Evolutionary conservation across 139 green algal genomes (phyloP).

Genomic region (Tetraselmis chui): DNA sequence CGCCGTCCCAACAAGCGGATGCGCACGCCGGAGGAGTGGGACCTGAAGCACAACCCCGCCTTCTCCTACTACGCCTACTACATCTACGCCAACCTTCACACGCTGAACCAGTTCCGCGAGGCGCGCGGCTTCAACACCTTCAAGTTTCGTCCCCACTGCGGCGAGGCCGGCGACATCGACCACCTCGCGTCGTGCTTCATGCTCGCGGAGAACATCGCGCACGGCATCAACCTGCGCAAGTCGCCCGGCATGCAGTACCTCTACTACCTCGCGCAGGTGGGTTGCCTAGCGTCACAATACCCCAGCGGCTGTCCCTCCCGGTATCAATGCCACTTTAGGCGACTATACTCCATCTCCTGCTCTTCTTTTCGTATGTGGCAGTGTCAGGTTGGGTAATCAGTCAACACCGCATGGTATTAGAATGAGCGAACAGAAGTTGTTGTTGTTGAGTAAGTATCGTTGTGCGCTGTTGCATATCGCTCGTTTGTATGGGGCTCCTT

Average conservation of each 20-base stretch:
- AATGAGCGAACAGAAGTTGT: too few species aligned
- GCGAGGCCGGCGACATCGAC: conserved; percentile 94
- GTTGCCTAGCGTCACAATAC: too few species aligned
- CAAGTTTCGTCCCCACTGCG: conserved; percentile 73
- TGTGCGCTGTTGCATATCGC: too few species aligned
- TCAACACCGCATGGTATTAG: too few species aligned
- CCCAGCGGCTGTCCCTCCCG: too few species aligned
- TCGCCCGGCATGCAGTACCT: conserved; percentile 79
- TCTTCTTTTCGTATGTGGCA: too few species aligned
- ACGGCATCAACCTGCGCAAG: conserved; percentile 99
- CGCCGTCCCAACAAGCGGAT: conserved; percentile 91
- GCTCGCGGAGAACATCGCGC: conserved; percentile 93
- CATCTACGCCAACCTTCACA: conserved; percentile 95
- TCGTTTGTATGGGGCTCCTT: too few species aligned
- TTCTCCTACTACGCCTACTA: conserved; percentile 99
- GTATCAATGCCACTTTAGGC: too few species aligned
- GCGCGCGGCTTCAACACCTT: conserved; percentile 86
- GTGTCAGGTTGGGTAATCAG: too few species aligned
- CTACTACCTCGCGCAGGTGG: conserved; percentile 64
- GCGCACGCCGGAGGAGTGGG: conserved; percentile 65
- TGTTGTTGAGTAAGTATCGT: too few species aligned
- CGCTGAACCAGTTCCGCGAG: conserved; percentile 90
- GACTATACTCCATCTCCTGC: too few species aligned
- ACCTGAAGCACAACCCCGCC: conserved; percentile 69
- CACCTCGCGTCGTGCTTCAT: conserved; percentile 90